phyloP scores from a whole-genome alignment of 2,329 filamentous ascomycete genomes.

The Pseudocercospora fijiensis region DNA sequence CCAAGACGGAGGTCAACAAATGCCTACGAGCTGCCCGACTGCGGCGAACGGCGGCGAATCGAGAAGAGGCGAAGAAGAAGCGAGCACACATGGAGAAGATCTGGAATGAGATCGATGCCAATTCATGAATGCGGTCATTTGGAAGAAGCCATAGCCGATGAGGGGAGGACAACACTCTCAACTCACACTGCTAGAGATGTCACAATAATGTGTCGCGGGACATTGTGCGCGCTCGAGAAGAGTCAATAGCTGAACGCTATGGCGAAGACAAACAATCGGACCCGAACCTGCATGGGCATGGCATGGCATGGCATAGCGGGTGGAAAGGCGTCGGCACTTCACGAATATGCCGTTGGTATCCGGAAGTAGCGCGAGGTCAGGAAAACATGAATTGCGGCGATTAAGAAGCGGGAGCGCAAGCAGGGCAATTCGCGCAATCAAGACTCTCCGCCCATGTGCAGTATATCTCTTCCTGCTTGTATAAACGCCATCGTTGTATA shows the following conservation, averaged over 20 bases:
- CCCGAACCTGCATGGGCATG: background rate
- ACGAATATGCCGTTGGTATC: too few species aligned
- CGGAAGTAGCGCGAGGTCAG: background rate
- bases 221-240: too few species aligned
- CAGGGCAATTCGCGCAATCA: background rate
- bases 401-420: background rate
- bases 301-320: background rate
- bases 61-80: slow-evolving; percentile 67
- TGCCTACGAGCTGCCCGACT: slow-evolving; percentile 80
- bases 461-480: background rate
- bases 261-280: background rate
- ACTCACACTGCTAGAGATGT: background rate
- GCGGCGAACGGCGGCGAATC: slow-evolving; percentile 75
- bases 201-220: background rate
- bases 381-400: background rate
- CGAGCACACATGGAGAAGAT: slow-evolving; percentile 70
- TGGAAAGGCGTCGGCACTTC: too few species aligned
- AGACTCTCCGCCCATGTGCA: background rate
- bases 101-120: slow-evolving; percentile 76
- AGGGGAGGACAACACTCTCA: background rate
- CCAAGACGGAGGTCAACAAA: slow-evolving; percentile 78
- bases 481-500: background rate
- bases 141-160: background rate
- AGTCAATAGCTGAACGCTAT: background rate
- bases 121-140: slow-evolving; percentile 51